Base-by-base conservation (phyloP, 176 grass and related monocot species). In the Poa pratensis region DNA sequence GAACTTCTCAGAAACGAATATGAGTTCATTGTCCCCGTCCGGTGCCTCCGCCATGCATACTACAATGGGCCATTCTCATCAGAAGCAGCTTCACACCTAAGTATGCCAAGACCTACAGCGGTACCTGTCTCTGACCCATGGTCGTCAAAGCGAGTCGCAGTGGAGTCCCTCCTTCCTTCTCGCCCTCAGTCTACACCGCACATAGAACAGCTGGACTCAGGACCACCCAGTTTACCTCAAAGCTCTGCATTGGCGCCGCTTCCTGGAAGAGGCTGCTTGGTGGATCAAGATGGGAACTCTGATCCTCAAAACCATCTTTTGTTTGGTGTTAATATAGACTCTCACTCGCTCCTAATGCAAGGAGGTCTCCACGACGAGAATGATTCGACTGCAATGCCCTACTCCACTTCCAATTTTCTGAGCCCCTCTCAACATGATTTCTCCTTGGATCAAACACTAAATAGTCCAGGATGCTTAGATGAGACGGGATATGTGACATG, bases 391-490 rank as follows among this genome's bases (percentile, higher is more conserved):
- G 64, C 80, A 34, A 89, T 99, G 49, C 86, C 86, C 26, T 96
- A 96, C 71, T 90, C 90, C 55, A 88, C 90, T 42, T 92, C 91
- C 78, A 95, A 99, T 84, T 96, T 96, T 71, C 82, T 99, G 76
- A 90, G 86, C 61, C 88, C 93, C n/a, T 84, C 84, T 28, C 89
- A 90, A 61, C 88, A 94, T 84, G 94, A 92, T 76, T 96, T 96
- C 35, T 65, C 82, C 59, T 75, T 92, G 88, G 94, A 91, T 61
- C 92, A 89, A 67, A 39, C 94, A 11, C 86, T 99, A 72, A 87
- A 87, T 73, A 83, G 84, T 54, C 86, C 90, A 1, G 80, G 84
- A 74, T 94, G 90, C 82, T 90, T 99, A 79, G 97, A 92, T 45
- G 88, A 88, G 32, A 75, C 94, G 66, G 94, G 86, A 50, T 90